Percentiles rank a stretch among this genome's conserved stretches.
Evolutionary conservation across 2,329 filamentous ascomycete species (phyloP).

Genomic region (Fusarium anthophilum): DNA sequence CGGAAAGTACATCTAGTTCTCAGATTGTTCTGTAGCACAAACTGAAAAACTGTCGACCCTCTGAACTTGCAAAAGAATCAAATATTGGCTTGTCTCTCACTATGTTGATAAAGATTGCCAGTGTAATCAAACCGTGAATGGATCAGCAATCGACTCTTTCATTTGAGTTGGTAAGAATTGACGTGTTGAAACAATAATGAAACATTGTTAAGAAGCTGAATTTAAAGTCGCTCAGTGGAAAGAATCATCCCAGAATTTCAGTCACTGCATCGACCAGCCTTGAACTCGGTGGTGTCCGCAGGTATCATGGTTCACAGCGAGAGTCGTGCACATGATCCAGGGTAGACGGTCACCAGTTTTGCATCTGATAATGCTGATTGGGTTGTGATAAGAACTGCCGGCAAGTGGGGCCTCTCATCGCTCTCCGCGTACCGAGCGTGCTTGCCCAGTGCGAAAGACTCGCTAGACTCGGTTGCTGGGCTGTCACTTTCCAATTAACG

Average conservation of each 20-base stretch:
- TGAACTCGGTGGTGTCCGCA: rapidly evolving
- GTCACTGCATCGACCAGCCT: rapidly evolving
- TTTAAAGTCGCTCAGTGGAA: rapidly evolving
- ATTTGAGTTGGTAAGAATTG: too few relatives aligned
- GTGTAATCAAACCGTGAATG: too few relatives aligned
- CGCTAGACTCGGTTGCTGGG: conserved; percentile 9
- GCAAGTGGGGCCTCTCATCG: background rate
- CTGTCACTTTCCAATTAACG: conserved; percentile 37
- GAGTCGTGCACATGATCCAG: background rate
- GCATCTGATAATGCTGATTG: background rate
- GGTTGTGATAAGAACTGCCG: background rate
- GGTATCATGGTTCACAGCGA: background rate
- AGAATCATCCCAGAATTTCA: rapidly evolving
- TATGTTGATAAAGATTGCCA: rapidly evolving
- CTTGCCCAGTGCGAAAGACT: conserved; percentile 1
- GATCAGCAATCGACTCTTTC: too few relatives aligned
- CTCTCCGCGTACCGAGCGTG: background rate
- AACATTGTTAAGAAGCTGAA: rapidly evolving
- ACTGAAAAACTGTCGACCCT: rapidly evolving
- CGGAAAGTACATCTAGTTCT: rapidly evolving
- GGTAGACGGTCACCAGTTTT: background rate
- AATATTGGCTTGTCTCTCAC: rapidly evolving
- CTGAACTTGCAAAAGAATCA: too few relatives aligned
- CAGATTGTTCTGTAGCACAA: too few relatives aligned
- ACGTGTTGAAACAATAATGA: background rate